Evolutionary conservation across 2,329 filamentous ascomycete genomes (phyloP), one percentile per base, ranked within the genome.

Genomic region (Pestalotiopsis sp.): DNA sequence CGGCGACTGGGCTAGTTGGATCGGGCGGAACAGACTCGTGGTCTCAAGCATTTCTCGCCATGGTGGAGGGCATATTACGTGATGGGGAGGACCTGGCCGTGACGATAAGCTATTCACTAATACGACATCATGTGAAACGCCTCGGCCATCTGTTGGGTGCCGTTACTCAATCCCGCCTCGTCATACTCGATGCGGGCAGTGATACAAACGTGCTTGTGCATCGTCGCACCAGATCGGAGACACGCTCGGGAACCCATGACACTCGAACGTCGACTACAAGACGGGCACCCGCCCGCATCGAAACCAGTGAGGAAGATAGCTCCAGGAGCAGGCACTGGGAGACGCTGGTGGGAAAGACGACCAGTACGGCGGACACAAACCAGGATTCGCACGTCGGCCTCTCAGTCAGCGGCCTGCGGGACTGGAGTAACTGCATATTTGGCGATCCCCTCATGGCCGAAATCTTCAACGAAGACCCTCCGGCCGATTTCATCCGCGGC

Each of bases 51-150:
- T 91, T 91, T 67, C 83, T 87, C 52, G 79, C 82, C 3, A 77
- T 91, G 67, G 75, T 91, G 9, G 89, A 91, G 71, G 82, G 82
- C 0, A 79, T 88, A 3, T 76, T 91, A 20, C 81, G 87, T 11
- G 90, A 91, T 70, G 87, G 84, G 0, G 89, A 91, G 75, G 88
- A 90, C 71, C 83, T 87, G 79, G 82, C 84, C 1, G 82, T 91
- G 3, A 83, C 85, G 27, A 79, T 91, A n/a, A 84, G 84, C 3
- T 91, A 91, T 71, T 81, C 84, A 27, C 77, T 81, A 4, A 84
- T 91, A 3, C 81, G 89, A 63, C 77, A 78, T 13, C 85, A 88
- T n/a, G 85, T 87, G 67, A 75, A 80, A 49, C 81, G 85, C 12
- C 81, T 89, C 31, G 77, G 81, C 12, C 80, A 84, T 67, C 68